Base-by-base conservation (phyloP, 768 basidiomycete genomes). In the Tephrocybe sp. region DNA sequence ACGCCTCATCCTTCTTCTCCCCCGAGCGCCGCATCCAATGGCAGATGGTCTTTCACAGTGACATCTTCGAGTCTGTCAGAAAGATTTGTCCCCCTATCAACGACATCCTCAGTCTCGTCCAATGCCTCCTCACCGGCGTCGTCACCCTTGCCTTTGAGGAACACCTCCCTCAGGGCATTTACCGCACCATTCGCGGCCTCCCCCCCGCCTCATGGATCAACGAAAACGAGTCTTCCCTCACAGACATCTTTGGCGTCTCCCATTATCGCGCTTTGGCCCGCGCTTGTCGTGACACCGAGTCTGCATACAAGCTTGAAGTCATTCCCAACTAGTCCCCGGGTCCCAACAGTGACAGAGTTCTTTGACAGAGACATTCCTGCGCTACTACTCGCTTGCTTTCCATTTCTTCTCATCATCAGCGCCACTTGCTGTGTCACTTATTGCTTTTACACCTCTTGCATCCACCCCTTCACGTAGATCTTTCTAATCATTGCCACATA, bases 31-130 rank as follows among this genome's bases (percentile, higher is more conserved):
- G 87, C 52, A 79, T 91, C 38, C 89, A 91, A 64, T 92, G 90
- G 89, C 82, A 91, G 65, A 90, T 91, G 89, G 87, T 90, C 59
- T 92, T 92, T 63, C 89, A 86, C 64, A 82, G 80, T 60, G 85
- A 86, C 66, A 80, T 83, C 43, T 87, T 87, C 68, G 84, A 84
- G 60, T 83, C 81, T 24, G 77, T 85, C 48, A 75, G 85, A 27
- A 83, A 84, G 65, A 79, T 83, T 56, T 79, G 82, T 47, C 77
- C 79, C 25, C 86, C 86, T 40, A 78, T 87, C 64, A 81, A 77
- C 66, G 85, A 87, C 64, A 83, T 87, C 57, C 72, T 87, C 51
- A 77, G 76, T 63, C 75, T 87, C 50, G 64, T 87, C 32, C 86
- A 87, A 61, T 87, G 86, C 59, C 81, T 87, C 34, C 78, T 87